These are phyloP conservation scores for Ramaria sp. DNA, from an alignment of 768 basidiomycete species.

Conservation along the genomic window DNA sequence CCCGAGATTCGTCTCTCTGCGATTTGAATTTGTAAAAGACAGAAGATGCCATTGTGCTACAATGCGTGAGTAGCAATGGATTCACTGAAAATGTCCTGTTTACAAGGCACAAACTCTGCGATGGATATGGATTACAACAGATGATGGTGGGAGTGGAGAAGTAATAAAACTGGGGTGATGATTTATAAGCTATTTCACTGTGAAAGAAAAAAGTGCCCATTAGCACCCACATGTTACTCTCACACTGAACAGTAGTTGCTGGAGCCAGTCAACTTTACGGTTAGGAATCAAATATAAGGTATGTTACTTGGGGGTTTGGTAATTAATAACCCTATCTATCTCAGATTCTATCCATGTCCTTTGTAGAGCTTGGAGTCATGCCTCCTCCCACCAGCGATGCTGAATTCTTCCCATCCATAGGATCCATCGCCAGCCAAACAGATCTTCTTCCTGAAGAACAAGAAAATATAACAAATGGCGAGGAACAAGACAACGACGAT, in stretches of 20 bases:
- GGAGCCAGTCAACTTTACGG: too few species aligned
- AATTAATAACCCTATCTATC: not conserved
- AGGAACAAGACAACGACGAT: constrained; percentile 39
- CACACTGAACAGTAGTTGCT: too few species aligned
- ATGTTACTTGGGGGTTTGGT: not conserved
- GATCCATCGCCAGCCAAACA: constrained; percentile 40
- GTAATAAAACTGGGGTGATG: not conserved
- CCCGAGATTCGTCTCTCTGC: constrained; percentile 85
- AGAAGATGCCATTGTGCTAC: constrained; percentile 64
- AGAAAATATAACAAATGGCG: constrained; percentile 12
- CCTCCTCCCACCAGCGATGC: not conserved
- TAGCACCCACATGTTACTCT: too few species aligned
- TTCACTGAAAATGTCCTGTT: constrained; percentile 7
- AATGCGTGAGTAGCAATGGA: constrained; percentile 6
- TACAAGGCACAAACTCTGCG: constrained; percentile 2
- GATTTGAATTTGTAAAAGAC: constrained; percentile 98
- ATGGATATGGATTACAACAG: not conserved
- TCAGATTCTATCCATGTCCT: not conserved
- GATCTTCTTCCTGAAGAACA: constrained; percentile 25
- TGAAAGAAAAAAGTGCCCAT: not conserved
- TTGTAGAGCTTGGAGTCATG: not conserved
- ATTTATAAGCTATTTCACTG: not conserved
- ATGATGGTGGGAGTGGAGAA: constrained; percentile 4
- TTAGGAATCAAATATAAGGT: not conserved
- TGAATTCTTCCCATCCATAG: constrained; percentile 48